Base-by-base conservation (phyloP, 176 grass and related monocot species). In the Triticum dicoccoides region DNA sequence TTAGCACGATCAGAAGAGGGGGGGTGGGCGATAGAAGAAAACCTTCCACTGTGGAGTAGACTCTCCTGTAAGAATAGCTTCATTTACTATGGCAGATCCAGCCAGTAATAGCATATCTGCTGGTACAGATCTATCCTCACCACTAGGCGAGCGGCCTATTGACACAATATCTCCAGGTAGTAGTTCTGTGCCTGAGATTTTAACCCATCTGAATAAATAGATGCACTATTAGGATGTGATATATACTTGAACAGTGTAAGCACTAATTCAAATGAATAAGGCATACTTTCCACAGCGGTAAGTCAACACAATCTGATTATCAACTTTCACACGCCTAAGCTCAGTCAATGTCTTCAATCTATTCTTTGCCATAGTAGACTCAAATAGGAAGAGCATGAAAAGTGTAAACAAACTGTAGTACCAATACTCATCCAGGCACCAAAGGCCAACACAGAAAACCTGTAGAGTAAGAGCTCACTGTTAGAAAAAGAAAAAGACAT, bases 1-100 rank as follows among this genome's bases (percentile, higher is more conserved):
- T 58, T 79, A 67, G 42, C 65, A 17, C 41, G 14, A 68, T 32
- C 10, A 64, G 34, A 32, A 56, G 41, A 49, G 52, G 47, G 38
- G 8, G 64, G 14, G 38, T 61, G 49, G 6, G 21, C 6, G n/a
- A 75, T 52, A 32, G 73, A 76, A 17, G 25, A 76, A 76, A 52
- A 98, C 97, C 97, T 99, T 99, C 97, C 97, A 99, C 68, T 99
- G 97, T 35, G 97, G 97, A 81, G 97, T 99, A 86, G 97, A 99
- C 86, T 99, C 97, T 91, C 97, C 97, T 65, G 97, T 99, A 23
- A 99, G 89, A 90, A 99, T 99, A 68, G 97, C 97, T 96, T 99
- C 94, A 90, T 99, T 99, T 51, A 94, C 89, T 80, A 99, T 99
- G 38, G 90, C 92, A 67, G 86, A 94, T 62, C 97, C 97, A 75